Evolutionary conservation across 179 eudicot species (phyloP), one percentile per base, ranked within the genome.

Genomic region (Carnegiea gigantea): DNA sequence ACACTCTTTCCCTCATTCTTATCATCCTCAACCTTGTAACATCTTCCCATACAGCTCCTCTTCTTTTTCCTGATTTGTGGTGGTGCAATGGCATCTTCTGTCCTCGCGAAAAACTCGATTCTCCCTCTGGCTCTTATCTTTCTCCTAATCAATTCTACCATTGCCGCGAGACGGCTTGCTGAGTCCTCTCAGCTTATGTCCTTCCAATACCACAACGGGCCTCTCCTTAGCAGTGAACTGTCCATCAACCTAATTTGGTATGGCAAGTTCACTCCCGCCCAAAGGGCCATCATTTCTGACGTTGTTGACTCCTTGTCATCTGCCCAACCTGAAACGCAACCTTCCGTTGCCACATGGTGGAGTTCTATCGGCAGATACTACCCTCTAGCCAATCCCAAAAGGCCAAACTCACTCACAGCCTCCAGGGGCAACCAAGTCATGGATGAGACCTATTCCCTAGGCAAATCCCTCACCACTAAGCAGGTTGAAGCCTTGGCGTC

Each of bases 281-380:
- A 73, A 73, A 51, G 70, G 26, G n/a, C 81, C n/a, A 28, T 83
- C 30, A 40, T 75, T 14, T 38, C 81, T 2, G 73, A 72, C 44
- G 60, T 78, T 12, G 6, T 82, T 11, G 15, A 49, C 46, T 79
- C 74, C n/a, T 17, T 79, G 2, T 76, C 82, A 20, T 83, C 83
- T 15, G 14, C 75, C 23, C 24, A 17, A 12, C 38, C 14, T 8
- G 72, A 77, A 70, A 17, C 44, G 79, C 79, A 40, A 49, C 86
- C 81, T 33, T 81, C 83, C 0, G 83, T 84, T 4, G 74, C 83
- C 59, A 44, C 75, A 14, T 78, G 84, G 86, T 81, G 82, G 84
- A 60, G 24, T 5, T 75, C 79, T 44, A 77, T 80, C 2, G 81
- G 65, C 38, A 73, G 17, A 18, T 78, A 80, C 62, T 75, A 81